Evolutionary conservation across 371 early-diverging fungal genomes (phyloP).

Genomic region (Batkoa obscura): DNA sequence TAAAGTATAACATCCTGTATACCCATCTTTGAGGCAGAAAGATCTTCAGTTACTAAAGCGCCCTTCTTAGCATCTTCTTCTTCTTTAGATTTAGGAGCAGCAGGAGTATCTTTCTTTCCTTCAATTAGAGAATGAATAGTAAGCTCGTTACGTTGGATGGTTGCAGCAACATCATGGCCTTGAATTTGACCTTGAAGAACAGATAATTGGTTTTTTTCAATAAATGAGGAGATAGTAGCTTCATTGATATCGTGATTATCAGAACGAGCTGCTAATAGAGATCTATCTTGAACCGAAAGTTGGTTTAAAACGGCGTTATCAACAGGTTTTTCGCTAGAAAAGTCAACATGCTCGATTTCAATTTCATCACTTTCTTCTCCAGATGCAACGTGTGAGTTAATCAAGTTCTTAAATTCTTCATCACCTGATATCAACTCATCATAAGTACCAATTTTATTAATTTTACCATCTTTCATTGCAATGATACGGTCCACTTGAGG

Average conservation of each 20-base stretch:
- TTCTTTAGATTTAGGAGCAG: not conserved
- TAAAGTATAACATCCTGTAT: constrained; percentile 1
- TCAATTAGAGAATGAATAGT: constrained; percentile 1
- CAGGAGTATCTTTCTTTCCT: not conserved
- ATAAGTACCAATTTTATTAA: constrained; percentile 46
- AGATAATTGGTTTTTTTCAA: constrained; percentile 4
- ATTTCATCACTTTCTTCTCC: constrained; percentile 16
- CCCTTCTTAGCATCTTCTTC: constrained; percentile 4
- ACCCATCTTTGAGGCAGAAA: constrained; percentile 6
- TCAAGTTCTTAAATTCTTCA: constrained; percentile 17
- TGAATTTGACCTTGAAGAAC: not conserved
- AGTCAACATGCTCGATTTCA: constrained; percentile 18
- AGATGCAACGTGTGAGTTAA: constrained; percentile 7
- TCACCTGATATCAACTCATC: constrained; percentile 33
- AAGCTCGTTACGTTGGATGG: constrained; percentile 2
- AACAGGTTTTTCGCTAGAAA: not conserved
- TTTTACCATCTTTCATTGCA: constrained; percentile 39
- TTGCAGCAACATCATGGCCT: not conserved
- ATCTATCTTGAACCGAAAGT: constrained; percentile 8
- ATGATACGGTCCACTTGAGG: constrained; percentile 35
- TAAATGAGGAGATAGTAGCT: not conserved
- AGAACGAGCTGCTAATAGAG: not conserved
- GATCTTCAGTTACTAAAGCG: constrained; percentile 1
- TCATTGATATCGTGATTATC: not conserved
- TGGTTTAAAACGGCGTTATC: constrained; percentile 12